These are phyloP conservation scores for Lentithecium fluviatile DNA, from an alignment of 495 filamentous ascomycete genomes.

Conservation along the genomic window DNA sequence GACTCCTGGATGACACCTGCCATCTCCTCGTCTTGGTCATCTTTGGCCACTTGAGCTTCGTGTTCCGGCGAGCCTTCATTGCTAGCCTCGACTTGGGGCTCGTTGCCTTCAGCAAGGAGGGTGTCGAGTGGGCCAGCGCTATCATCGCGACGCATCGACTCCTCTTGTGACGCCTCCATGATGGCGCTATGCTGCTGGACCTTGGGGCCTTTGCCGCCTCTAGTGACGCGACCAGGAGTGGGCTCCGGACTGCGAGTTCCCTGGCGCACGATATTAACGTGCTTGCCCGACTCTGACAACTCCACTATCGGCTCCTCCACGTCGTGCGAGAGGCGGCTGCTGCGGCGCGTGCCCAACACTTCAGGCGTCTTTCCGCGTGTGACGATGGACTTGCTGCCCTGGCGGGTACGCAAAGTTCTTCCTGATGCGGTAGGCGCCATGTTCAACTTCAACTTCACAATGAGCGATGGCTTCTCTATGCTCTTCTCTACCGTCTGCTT, in stretches of 20 bases:
- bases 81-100: conserved; percentile 28
- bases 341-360: conserved; percentile 48
- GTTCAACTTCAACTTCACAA: conserved; percentile 42
- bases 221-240: conserved; percentile 50
- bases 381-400: conserved; percentile 32
- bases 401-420: conserved; percentile 23
- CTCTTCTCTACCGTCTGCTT: conserved; percentile 7
- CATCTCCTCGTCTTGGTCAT: conserved; percentile 23
- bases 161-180: conserved; percentile 49
- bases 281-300: conserved; percentile 74
- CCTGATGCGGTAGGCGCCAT: conserved; percentile 14
- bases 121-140: conserved; percentile 29
- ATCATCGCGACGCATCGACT: conserved; percentile 25
- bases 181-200: conserved; percentile 54
- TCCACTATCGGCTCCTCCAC: conserved; percentile 60
- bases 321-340: conserved; percentile 60
- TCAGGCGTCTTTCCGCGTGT: conserved; percentile 29
- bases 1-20: conserved; percentile 31
- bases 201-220: conserved; percentile 64
- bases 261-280: conserved; percentile 58
- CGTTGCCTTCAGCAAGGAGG: conserved; percentile 12
- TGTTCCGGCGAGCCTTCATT: conserved; percentile 25
- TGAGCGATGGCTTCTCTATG: conserved; percentile 34
- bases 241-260: conserved; percentile 69
- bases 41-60: conserved; percentile 26